Evolutionary conservation across 1,284 basidiomycete genomes (phyloP).

Genomic region (Somion occarium): DNA sequence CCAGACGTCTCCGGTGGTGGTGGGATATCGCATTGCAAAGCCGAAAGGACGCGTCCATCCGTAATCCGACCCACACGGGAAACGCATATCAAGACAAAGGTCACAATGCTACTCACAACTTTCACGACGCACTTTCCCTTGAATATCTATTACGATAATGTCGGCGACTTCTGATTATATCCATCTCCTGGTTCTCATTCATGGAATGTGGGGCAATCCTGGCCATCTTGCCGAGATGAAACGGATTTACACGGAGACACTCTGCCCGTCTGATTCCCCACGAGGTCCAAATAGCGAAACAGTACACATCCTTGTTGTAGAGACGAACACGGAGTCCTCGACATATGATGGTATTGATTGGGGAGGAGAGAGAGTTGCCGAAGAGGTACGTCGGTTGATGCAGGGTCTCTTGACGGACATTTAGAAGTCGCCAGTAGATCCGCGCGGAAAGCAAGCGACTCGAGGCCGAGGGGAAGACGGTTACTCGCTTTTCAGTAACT

Average conservation of each 20-base stretch:
- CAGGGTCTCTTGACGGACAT: neutral
- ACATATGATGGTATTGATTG: constrained; percentile 68
- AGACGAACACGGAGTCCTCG: constrained; percentile 44
- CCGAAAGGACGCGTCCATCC: no score
- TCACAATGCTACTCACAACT: no score
- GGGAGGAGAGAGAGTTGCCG: constrained; percentile 56
- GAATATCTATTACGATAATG: neutral
- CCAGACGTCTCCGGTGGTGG: no score
- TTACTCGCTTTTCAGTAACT: constrained; percentile 65
- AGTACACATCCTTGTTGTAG: constrained; percentile 40
- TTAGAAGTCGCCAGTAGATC: constrained; percentile 34
- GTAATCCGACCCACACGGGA: no score
- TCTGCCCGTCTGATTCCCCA: constrained; percentile 16
- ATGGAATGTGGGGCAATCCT: constrained; percentile 85
- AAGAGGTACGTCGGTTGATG: constrained; percentile 45
- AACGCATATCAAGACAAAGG: no score
- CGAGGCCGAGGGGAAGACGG: constrained; percentile 45
- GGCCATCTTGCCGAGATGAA: constrained; percentile 42
- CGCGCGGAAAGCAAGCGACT: constrained; percentile 47
- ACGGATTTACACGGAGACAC: constrained; percentile 38
- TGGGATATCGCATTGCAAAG: no score
- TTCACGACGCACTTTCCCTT: no score
- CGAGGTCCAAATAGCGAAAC: constrained; percentile 24
- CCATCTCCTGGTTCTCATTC: constrained; percentile 53
- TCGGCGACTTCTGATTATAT: constrained; percentile 11